Evolutionary conservation across 176 grass and related monocot genomes (phyloP).

Genomic region (Luzula sylvatica): DNA sequence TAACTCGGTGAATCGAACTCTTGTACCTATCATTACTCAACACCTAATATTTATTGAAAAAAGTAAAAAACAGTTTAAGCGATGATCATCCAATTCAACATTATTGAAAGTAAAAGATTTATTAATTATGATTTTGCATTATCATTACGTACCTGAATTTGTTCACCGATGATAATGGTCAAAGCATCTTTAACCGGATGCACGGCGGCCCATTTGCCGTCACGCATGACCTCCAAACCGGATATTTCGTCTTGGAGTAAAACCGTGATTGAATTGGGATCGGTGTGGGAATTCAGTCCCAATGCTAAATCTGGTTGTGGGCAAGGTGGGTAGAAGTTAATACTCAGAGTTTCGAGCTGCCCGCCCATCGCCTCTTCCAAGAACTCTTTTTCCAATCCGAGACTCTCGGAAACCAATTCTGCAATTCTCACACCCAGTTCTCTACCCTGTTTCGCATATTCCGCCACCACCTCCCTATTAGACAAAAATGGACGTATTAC

Average conservation of each 20-base stretch:
- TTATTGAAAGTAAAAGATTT: too few species aligned
- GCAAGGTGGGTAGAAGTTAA: constrained; percentile 91
- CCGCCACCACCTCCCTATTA: constrained; percentile 51
- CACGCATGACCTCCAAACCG: constrained; percentile 54
- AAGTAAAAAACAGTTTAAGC: too few species aligned
- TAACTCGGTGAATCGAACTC: constrained; percentile 69
- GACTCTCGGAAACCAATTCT: constrained; percentile 60
- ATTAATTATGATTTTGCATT: background rate
- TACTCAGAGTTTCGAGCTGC: constrained; percentile 78
- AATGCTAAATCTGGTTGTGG: constrained; percentile 96
- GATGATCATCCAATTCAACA: too few species aligned
- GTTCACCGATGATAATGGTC: constrained; percentile 87
- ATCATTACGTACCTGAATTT: constrained; percentile 58
- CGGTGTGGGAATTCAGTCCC: constrained; percentile 71
- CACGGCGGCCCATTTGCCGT: constrained; percentile 55
- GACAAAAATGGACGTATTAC: too few species aligned
- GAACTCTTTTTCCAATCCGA: constrained; percentile 47
- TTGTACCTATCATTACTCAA: constrained; percentile 58
- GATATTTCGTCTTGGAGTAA: constrained; percentile 79
- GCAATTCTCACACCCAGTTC: constrained; percentile 51
- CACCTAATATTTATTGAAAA: too few species aligned
- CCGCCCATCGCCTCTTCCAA: constrained; percentile 67
- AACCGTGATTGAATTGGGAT: constrained; percentile 81
- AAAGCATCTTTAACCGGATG: constrained; percentile 47
- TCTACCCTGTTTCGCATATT: constrained; percentile 55